Evolutionary conservation across 352 stramenopile genomes (phyloP).

Genomic region (Elongisporangium anandrum): DNA sequence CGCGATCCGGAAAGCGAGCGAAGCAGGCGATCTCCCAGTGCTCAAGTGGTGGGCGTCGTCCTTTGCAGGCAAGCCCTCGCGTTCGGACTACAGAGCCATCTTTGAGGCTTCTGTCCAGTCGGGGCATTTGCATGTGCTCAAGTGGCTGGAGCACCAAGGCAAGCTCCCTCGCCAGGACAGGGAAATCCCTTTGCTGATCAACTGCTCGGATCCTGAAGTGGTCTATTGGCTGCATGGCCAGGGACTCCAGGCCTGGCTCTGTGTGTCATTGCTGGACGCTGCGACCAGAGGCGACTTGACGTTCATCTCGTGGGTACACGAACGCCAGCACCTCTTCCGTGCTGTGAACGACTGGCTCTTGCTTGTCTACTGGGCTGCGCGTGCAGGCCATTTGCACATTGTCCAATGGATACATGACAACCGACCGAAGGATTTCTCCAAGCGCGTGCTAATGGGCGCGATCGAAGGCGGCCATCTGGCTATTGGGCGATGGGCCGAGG

Average conservation of each 20-base stretch:
- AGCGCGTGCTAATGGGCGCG: neutral
- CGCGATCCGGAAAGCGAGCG: neutral
- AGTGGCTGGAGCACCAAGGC: conserved; percentile 19
- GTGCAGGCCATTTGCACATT: neutral
- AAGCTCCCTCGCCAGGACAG: neutral
- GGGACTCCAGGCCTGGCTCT: neutral
- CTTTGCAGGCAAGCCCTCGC: neutral
- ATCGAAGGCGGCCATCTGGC: neutral
- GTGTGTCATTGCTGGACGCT: neutral
- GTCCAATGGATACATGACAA: neutral
- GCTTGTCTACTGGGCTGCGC: neutral
- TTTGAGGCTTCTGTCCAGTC: neutral
- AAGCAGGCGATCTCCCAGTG: neutral
- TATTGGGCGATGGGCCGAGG: neutral
- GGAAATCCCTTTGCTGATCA: neutral
- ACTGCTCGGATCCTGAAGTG: neutral
- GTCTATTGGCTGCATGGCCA: neutral
- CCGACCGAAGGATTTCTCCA: neutral
- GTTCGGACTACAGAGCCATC: neutral
- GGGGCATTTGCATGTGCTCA: conserved; percentile 21
- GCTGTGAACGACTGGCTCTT: neutral
- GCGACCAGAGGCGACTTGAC: neutral
- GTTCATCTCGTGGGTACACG: neutral
- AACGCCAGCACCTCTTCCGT: neutral
- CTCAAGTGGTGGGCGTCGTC: neutral